These are phyloP conservation scores for Nannochloris sp. DNA, from an alignment of 139 green algal genomes.

Conservation along the genomic window DNA sequence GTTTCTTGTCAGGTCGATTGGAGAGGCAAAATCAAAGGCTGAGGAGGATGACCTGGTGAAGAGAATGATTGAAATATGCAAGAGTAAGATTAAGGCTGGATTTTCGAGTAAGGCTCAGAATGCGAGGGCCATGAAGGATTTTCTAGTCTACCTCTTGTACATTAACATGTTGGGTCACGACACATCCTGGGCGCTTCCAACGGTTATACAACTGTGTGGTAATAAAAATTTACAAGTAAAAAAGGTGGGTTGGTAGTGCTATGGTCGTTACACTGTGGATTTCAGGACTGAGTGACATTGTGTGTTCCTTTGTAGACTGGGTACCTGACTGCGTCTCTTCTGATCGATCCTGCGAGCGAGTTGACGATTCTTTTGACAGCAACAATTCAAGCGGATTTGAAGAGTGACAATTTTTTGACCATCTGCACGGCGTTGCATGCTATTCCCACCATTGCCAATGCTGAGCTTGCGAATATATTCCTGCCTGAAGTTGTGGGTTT, in stretches of 20 bases:
- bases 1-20: constrained; percentile 50
- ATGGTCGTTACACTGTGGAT: not conserved
- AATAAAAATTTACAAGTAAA: constrained; percentile 56
- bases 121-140: constrained; percentile 59
- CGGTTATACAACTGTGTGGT: constrained; percentile 70
- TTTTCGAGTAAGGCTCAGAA: constrained; percentile 58
- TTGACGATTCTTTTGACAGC: constrained; percentile 93
- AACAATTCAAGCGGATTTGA: constrained; percentile 87
- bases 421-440: constrained; percentile 50
- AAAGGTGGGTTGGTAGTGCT: constrained; percentile 33
- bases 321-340: constrained; percentile 84
- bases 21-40: constrained; percentile 64
- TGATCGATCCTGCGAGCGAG: constrained; percentile 83
- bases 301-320: constrained; percentile 50
- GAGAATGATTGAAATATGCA: constrained; percentile 60
- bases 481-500: constrained; percentile 60
- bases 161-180: constrained; percentile 98
- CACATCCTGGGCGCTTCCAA: constrained; percentile 79
- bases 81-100: constrained; percentile 63
- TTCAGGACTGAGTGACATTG: not conserved
- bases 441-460: constrained; percentile 51
- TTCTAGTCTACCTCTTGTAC: constrained; percentile 89
- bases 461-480: constrained; percentile 82
- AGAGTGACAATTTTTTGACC: constrained; percentile 85
- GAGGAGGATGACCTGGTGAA: constrained; percentile 79